phyloP scores from a whole-genome alignment of 2,329 filamentous ascomycete species.

The Lecanicillium sp. region DNA sequence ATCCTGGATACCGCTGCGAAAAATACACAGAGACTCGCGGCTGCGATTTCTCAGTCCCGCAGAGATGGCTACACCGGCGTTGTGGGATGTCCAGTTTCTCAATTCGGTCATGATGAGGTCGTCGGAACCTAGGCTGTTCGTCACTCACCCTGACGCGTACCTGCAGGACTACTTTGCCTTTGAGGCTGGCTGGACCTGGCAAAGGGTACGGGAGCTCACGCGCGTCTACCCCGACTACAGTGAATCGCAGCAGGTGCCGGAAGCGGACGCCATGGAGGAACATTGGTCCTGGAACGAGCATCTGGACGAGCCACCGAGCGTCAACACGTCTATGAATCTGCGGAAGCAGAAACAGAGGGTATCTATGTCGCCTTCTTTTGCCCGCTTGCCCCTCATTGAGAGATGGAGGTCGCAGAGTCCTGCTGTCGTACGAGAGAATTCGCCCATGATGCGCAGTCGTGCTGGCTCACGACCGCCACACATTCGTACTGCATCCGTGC shows the following conservation, averaged over 20 bases:
- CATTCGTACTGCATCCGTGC: conserved; percentile 46
- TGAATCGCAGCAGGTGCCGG: conserved; percentile 41
- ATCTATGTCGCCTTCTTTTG: conserved; percentile 34
- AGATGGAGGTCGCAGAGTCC: conserved; percentile 23
- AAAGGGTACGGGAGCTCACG: conserved; percentile 55
- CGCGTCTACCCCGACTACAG: conserved; percentile 42
- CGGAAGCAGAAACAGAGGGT: conserved; percentile 32
- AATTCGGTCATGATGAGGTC: conserved; percentile 67
- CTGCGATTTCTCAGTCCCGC: conserved; percentile 62
- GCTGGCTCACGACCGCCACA: conserved; percentile 37
- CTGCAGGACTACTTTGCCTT: conserved; percentile 53
- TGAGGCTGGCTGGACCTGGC: conserved; percentile 61
- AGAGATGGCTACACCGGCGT: conserved; percentile 65
- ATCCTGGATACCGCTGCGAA: conserved; percentile 67
- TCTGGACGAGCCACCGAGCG: conserved; percentile 50
- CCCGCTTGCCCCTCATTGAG: conserved; percentile 15
- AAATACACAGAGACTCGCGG: conserved; percentile 65
- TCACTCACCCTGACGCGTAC: conserved; percentile 70
- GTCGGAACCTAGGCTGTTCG: conserved; percentile 59
- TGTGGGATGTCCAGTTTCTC: conserved; percentile 67
- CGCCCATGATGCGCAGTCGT: conserved; percentile 30
- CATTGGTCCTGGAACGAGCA: conserved; percentile 62
- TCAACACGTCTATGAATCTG: conserved; percentile 34
- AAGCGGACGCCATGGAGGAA: conserved; percentile 54
- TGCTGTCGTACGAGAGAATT: conserved; percentile 27